Evolutionary conservation across 2,329 filamentous ascomycete genomes (phyloP).

Genomic region (Aspergillus sp.): DNA sequence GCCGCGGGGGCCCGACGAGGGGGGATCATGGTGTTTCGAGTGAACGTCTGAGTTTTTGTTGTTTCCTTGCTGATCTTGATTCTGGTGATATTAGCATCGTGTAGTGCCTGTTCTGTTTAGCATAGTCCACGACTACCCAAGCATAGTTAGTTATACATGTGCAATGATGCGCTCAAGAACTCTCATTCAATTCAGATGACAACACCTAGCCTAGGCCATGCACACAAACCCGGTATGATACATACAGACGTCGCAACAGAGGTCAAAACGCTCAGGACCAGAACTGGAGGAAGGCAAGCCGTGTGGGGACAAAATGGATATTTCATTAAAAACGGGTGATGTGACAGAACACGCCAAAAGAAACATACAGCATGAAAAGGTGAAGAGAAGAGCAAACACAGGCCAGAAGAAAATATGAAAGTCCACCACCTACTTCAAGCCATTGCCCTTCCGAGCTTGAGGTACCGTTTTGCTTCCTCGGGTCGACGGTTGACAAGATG

Average conservation of each 20-base stretch:
- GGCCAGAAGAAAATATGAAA: background rate
- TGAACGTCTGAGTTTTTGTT: slow-evolving; percentile 21
- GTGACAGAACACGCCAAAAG: background rate
- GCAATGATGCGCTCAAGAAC: background rate
- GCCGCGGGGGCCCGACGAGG: slow-evolving; percentile 26
- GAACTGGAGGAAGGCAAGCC: background rate
- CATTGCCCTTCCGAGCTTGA: background rate
- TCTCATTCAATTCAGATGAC: background rate
- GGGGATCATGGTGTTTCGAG: slow-evolving; percentile 34
- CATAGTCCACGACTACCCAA: background rate
- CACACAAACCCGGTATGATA: slow-evolving; percentile 1
- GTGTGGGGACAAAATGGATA: background rate
- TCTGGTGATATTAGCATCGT: background rate
- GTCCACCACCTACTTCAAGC: background rate
- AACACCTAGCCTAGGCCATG: background rate
- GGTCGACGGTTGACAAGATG: background rate
- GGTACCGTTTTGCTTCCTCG: background rate
- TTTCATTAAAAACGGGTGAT: background rate
- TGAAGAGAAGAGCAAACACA: background rate
- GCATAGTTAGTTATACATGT: background rate
- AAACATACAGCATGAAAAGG: background rate
- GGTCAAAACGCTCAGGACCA: background rate
- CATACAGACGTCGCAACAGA: slow-evolving; percentile 1
- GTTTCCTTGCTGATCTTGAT: background rate
- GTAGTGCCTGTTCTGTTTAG: background rate